These are phyloP conservation scores for Penicillium sp. DNA, from an alignment of 2,329 filamentous ascomycete genomes.

Conservation along the genomic window DNA sequence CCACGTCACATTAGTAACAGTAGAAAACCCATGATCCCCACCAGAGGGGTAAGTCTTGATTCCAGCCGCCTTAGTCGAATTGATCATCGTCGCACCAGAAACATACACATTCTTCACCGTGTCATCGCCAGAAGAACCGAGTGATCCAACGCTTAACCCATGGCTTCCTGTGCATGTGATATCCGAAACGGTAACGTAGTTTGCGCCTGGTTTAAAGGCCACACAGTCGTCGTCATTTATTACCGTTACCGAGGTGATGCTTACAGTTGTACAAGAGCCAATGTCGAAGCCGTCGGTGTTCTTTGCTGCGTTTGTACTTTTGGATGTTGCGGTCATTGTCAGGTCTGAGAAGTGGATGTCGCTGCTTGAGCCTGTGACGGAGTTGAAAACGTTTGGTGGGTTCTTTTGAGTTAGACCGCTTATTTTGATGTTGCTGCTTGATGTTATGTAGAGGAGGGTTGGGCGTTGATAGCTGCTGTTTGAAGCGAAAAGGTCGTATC, in stretches of 20 bases:
- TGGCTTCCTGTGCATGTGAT: constrained; percentile 51
- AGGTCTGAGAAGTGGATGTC: constrained; percentile 41
- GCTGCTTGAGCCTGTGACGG: constrained; percentile 36
- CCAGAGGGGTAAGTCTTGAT: constrained; percentile 50
- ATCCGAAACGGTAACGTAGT: constrained; percentile 41
- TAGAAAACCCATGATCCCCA: constrained; percentile 35
- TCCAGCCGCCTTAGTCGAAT: constrained; percentile 47
- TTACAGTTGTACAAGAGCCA: constrained; percentile 39
- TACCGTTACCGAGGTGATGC: constrained; percentile 38
- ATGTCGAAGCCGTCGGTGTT: constrained; percentile 51
- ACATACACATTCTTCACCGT: constrained; percentile 47
- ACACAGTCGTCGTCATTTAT: constrained; percentile 49
- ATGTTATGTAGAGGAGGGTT: constrained; percentile 45
- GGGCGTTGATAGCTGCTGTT: constrained; percentile 43
- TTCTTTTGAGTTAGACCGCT: constrained; percentile 43
- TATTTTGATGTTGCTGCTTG: constrained; percentile 41
- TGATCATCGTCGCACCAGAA: constrained; percentile 41
- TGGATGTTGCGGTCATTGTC: constrained; percentile 42
- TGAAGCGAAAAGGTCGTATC: constrained; percentile 42
- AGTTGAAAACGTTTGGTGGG: constrained; percentile 49
- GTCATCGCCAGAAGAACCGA: constrained; percentile 44
- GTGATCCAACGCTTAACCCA: constrained; percentile 50
- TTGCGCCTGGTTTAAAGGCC: constrained; percentile 45
- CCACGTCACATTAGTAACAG: constrained; percentile 47
- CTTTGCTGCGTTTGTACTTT: constrained; percentile 38